phyloP scores from a whole-genome alignment of 2,329 filamentous ascomycete genomes.

The Trichoderma sp. region DNA sequence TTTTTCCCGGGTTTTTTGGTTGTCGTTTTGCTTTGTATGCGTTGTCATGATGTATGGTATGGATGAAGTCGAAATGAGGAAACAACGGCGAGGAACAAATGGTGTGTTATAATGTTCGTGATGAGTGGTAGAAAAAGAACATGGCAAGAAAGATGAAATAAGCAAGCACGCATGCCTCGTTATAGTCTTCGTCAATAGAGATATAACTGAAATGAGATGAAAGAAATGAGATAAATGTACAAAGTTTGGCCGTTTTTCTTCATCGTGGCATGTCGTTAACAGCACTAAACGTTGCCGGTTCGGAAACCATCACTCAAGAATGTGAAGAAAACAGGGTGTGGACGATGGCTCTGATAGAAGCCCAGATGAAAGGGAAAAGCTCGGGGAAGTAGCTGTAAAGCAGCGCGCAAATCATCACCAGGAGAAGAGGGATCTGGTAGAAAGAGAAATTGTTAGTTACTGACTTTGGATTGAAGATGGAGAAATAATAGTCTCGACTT shows the following conservation, averaged over 20 bases:
- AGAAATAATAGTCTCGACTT: constrained; percentile 33
- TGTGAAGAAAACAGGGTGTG: constrained; percentile 25
- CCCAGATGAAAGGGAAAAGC: constrained; percentile 41
- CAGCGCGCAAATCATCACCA: constrained; percentile 51
- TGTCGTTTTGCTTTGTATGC: neutral
- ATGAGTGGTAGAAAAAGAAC: neutral
- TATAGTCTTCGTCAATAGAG: neutral
- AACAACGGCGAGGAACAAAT: neutral
- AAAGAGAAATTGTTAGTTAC: constrained; percentile 27
- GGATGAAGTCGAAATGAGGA: neutral
- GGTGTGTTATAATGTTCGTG: neutral
- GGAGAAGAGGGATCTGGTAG: constrained; percentile 50
- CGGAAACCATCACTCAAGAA: constrained; percentile 13
- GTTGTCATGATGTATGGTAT: neutral
- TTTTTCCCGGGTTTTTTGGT: neutral
- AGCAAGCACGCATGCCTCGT: neutral
- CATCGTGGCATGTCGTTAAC: neutral
- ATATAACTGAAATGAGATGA: neutral
- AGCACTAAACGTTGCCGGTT: constrained; percentile 22
- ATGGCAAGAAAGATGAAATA: neutral
- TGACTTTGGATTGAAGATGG: neutral
- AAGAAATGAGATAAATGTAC: neutral
- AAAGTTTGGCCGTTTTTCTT: neutral
- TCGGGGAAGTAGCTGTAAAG: constrained; percentile 54
- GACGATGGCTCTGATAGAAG: constrained; percentile 36